Evolutionary conservation across 31 red algal species (phyloP), one percentile per base, ranked within the genome.

Genomic region (Bonnemaisonia californica): DNA sequence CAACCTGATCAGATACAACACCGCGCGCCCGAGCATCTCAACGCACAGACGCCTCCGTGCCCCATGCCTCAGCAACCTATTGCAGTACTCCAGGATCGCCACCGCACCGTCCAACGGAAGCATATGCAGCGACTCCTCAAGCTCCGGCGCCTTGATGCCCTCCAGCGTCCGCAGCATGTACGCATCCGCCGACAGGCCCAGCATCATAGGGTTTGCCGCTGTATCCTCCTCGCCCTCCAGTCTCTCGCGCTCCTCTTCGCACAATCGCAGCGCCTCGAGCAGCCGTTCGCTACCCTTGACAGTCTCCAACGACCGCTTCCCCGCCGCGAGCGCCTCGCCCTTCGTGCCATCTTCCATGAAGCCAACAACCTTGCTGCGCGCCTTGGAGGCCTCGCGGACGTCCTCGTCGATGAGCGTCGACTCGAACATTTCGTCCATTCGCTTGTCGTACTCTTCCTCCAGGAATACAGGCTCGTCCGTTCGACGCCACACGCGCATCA

Each of bases 391-490:
- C 36, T 77, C 61, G 21, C 62, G 41, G 19, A 77, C 19, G 27
- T 91, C 87, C 41, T 91, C 87, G 13, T 91, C 87, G 38, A 91
- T 79, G 2, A 91, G 67, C 29, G 68, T 66, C 21, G 87, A 91
- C 62, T 91, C 87, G 71, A 91, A 91, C 58, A 91, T 77, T 56
- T 91, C 87, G 47, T 96, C 97, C 83, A 94, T 79, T 24, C 91
- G 66, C 33, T 62, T 39, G 61, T 96, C 91, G 40, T 69, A 38
- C 77, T 96, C 93, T 57, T 99, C 97, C 12, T 93, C 93, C 32
- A 92, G 48, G 57, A 99, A 94, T 18, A 99, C 28, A 16, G 85
- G 93, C 61, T 96, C 91, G 36, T 94, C 84, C 8, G 77, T 83
- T 39, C 94, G 62, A 31, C 84, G 73, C 97, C 97, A 99, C 1